Base-by-base conservation (phyloP, 345 rosid genomes). In the Mangifera indica region DNA sequence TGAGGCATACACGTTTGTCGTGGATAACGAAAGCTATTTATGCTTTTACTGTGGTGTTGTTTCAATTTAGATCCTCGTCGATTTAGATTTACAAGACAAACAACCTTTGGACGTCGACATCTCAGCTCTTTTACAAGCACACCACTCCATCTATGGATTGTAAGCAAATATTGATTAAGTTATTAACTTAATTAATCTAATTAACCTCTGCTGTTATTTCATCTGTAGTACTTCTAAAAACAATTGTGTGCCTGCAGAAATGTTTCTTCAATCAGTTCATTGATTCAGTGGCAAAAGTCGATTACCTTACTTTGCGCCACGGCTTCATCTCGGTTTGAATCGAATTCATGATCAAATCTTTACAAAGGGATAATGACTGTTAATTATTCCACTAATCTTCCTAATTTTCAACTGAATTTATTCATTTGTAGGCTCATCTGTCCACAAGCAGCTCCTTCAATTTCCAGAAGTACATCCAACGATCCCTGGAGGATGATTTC, bases 401-500 rank as follows among this genome's bases (percentile, higher is more conserved):
- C 1, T n/a, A n/a, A n/a, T n/a, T n/a, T n/a, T n/a, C n/a, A n/a
- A n/a, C 8, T 37, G 8, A 5, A 37, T 37, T 37, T 37, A n/a
- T 37, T 29, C 2, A 29, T 3, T 5, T 37, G 42, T 37, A 90
- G 96, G 81, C 90, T 71, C 96, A 88, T 76, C 37, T 86, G 62
- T 73, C 91, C 2, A 67, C 78, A 15, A 82, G 64, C 42, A 81
- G 73, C 57, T 29, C 84, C 46, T 91, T 91, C 74, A 71, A 91
- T 74, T 91, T 91, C 77, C 97, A 85, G 69, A 83, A 81, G 17
- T 89, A 91, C 83, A 89, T 91, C 26, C 83, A 85, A 20, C 82
- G 90, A 83, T 91, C 97, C 25, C 81, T 89, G 58, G 89, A 91
- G 32, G 93, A 88, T 62, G 95, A 91, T 76, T 91, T 91, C 78